Conservation (phyloP, 345 rosid species). For the Arabidopsis arenosa region DNA sequence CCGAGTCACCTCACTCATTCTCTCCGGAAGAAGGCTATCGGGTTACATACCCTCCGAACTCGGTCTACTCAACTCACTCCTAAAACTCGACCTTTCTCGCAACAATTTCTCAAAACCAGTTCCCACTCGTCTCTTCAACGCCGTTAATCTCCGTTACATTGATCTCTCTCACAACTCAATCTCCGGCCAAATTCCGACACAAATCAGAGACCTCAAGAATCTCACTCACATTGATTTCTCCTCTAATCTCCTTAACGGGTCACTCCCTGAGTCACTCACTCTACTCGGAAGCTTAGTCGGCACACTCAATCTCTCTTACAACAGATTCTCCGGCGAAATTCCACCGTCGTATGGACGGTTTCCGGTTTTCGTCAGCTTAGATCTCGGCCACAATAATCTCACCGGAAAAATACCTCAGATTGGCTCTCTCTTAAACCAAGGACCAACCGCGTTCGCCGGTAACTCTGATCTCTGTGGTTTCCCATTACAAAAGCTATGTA, state of each 20-base stretch:
- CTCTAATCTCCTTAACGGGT: conserved; percentile 68
- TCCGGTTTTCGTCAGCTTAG: conserved; percentile 80
- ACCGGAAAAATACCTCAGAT: conserved; percentile 81
- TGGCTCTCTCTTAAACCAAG: conserved; percentile 89
- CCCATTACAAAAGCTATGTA: conserved; percentile 70
- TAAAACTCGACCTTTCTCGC: conserved; percentile 58
- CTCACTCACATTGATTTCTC: conserved; percentile 77
- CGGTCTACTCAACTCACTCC: conserved; percentile 72
- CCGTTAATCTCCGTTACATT: conserved; percentile 55
- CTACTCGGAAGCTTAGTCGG: conserved; percentile 68
- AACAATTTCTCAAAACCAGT: conserved; percentile 72
- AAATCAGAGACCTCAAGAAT: conserved; percentile 53
- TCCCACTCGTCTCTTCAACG: conserved; percentile 68
- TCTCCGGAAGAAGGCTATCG: conserved; percentile 55
- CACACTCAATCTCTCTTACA: conserved; percentile 76
- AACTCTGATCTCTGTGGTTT: conserved; percentile 88
- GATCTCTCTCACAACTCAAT: conserved; percentile 81
- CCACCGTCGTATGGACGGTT: conserved; percentile 74
- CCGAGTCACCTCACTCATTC: conserved; percentile 70
- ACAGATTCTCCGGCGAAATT: conserved; percentile 70
- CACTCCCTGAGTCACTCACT: conserved; percentile 69
- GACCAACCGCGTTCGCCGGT: conserved; percentile 93
- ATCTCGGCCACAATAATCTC: conserved; percentile 80
- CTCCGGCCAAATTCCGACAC: conserved; percentile 63
- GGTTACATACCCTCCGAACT: conserved; percentile 95